These are phyloP conservation scores for Triadica sebifera DNA, from an alignment of 345 rosid genomes.

Conservation along the genomic window DNA sequence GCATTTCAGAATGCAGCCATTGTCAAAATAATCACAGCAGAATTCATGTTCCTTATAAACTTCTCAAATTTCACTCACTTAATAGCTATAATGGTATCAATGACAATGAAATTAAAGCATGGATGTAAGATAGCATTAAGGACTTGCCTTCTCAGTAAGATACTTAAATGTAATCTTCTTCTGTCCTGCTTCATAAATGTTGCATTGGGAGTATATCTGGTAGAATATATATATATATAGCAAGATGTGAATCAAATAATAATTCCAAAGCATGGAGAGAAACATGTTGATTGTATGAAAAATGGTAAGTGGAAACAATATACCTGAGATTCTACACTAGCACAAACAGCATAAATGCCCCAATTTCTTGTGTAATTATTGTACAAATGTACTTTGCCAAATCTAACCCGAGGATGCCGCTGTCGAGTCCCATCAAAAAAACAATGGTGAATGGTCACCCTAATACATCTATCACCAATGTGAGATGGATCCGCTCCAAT, in stretches of 20 bases:
- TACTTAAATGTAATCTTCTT: conserved; percentile 90
- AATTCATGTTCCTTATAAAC: neutral
- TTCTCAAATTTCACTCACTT: neutral
- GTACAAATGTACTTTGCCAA: conserved; percentile 75
- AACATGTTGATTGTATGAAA: neutral
- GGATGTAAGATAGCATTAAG: neutral
- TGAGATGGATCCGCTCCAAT: conserved; percentile 88
- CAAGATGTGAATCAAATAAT: conserved; percentile 3
- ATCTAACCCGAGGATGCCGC: conserved; percentile 93
- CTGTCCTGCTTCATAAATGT: conserved; percentile 90
- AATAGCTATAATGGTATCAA: neutral
- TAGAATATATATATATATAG: neutral
- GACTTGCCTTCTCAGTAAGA: conserved; percentile 67
- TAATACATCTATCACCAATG: conserved; percentile 68
- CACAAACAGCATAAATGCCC: conserved; percentile 93
- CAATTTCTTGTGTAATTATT: conserved; percentile 87
- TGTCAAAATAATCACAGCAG: neutral
- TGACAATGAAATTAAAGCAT: neutral
- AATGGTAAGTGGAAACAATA: conserved; percentile 1
- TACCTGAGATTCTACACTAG: conserved; percentile 93
- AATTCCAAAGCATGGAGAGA: neutral
- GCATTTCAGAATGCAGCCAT: neutral
- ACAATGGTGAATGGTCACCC: conserved; percentile 93
- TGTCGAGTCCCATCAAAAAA: conserved; percentile 88
- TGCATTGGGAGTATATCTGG: conserved; percentile 88